These are phyloP conservation scores for Pseudogymnoascus destructans DNA, from an alignment of 2,329 filamentous ascomycete genomes.

Conservation along the genomic window DNA sequence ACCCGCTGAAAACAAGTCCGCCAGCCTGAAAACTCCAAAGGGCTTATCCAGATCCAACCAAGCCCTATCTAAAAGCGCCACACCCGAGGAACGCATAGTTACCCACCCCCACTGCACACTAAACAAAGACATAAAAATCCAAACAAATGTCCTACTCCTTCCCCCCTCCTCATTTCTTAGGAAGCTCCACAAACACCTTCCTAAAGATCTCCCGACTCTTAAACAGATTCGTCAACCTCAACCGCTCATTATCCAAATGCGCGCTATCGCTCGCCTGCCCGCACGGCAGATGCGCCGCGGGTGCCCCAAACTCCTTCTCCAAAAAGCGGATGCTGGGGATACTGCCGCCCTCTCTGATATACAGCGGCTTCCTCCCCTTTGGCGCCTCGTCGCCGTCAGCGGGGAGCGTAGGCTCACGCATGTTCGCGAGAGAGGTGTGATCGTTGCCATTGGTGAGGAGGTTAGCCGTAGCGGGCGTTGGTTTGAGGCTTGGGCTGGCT, in stretches of 20 bases:
- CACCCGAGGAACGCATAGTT: not conserved
- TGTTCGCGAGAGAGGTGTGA: slow-evolving; percentile 23
- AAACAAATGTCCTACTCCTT: not conserved
- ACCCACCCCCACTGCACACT: not conserved
- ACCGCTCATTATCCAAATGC: slow-evolving; percentile 89
- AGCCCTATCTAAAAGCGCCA: slow-evolving; percentile 4
- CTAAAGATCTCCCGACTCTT: slow-evolving; percentile 89
- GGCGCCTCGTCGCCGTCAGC: slow-evolving; percentile 10
- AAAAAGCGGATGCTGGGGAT: slow-evolving; percentile 91
- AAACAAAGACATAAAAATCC: not conserved
- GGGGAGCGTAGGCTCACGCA: slow-evolving; percentile 9
- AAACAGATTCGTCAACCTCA: slow-evolving; percentile 73
- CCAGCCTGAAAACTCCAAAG: slow-evolving; percentile 4
- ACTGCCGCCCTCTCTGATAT: slow-evolving; percentile 88
- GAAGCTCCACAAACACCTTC: slow-evolving; percentile 51
- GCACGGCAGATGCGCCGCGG: slow-evolving; percentile 84
- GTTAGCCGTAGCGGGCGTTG: slow-evolving; percentile 36
- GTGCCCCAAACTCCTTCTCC: slow-evolving; percentile 85
- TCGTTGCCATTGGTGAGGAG: slow-evolving; percentile 36
- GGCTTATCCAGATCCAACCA: slow-evolving; percentile 1
- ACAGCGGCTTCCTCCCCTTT: slow-evolving; percentile 53
- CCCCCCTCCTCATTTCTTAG: slow-evolving; percentile 18
- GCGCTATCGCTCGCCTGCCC: slow-evolving; percentile 90
- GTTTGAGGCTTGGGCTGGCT: slow-evolving; percentile 26
- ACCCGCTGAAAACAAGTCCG: slow-evolving; percentile 3